Base-by-base conservation (phyloP, 345 rosid species). In the Citrus glauca region DNA sequence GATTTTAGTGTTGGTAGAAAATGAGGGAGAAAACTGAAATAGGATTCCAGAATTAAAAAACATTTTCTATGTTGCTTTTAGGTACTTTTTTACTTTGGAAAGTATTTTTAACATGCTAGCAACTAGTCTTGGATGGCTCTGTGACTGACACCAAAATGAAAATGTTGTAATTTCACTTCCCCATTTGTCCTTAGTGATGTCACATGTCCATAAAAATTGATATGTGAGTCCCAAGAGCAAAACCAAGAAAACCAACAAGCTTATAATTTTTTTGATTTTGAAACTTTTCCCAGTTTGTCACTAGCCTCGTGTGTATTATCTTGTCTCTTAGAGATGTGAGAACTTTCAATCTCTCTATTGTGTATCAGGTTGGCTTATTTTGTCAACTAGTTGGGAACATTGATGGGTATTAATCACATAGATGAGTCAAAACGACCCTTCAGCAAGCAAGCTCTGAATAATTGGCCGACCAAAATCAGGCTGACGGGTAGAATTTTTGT, bases 161-260 rank as follows among this genome's bases (percentile, higher is more conserved):
- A 69, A 76, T 77, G 78, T 72, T 57, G 38, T 24, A 45, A 70
- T 81, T 80, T 72, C 57, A 53, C 40, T 79, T 69, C 81, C 80
- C 83, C 59, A 77, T 81, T 82, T 84, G 86, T 85, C 85, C 78
- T 53, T 65, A 48, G 19, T 59, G 69, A 24, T 60, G 66, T 81
- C 87, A 84, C 82, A 81, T 88, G 90, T 78, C 25, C 66, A 65
- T 55, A 65, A 81, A 78, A 22, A 69, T 50, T 65, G n/a, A 32
- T n/a, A 48, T 61, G 75, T 42, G 70, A 72, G 7, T 30, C 77
- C 78, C 81, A 66, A 76, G 66, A 71, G 66, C 13, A 17, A 68
- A 37, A 9, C 50, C 50, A 11, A 40, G 45, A 40, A 11, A 37
- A 67, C 53, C 53, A 40, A 45, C 38, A 42, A 60, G 65, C 59